Percentiles rank a stretch among this genome's conserved stretches.
Evolutionary conservation across 176 grass and related monocot genomes (phyloP).

Genomic region (Zea mays): DNA sequence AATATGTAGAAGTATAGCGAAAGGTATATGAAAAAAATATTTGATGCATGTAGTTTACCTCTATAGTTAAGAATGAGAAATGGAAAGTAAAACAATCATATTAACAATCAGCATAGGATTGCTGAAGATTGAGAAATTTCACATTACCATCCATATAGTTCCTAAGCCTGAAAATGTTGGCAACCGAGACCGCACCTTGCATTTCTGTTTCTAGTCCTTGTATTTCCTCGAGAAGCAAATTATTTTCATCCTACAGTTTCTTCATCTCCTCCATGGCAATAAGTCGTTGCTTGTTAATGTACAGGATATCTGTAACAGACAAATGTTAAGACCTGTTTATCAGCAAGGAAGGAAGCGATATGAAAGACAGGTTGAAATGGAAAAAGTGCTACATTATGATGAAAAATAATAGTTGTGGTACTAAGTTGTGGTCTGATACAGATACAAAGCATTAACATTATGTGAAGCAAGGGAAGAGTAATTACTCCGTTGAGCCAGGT

Average conservation of each 20-base stretch:
- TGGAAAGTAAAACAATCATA: not conserved
- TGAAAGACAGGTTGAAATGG: not conserved
- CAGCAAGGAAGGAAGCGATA: not conserved
- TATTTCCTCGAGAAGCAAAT: conserved; percentile 42
- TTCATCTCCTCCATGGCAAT: conserved; percentile 48
- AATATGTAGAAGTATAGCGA: conserved; percentile 19
- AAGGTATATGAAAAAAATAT: too few species aligned
- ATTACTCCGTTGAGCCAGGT: conserved; percentile 34
- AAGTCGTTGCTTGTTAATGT: conserved; percentile 55
- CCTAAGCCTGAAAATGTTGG: not conserved
- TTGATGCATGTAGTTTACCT: not conserved
- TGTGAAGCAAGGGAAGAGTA: not conserved
- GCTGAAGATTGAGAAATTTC: not conserved
- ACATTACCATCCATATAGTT: not conserved
- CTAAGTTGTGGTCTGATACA: too few species aligned
- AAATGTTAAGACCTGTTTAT: too few species aligned
- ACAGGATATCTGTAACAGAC: conserved; percentile 46
- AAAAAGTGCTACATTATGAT: not conserved
- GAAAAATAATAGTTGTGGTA: not conserved
- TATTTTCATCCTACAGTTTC: conserved; percentile 46
- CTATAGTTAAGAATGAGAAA: not conserved
- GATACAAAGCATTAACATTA: not conserved
- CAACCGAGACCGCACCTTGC: not conserved
- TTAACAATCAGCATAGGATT: not conserved
- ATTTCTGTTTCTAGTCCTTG: conserved; percentile 36